Percentiles rank a stretch among this genome's conserved stretches.
These are phyloP conservation scores for Kluyveromyces sp. DNA, from an alignment of 1,139 yeast species.

Conservation along the genomic window DNA sequence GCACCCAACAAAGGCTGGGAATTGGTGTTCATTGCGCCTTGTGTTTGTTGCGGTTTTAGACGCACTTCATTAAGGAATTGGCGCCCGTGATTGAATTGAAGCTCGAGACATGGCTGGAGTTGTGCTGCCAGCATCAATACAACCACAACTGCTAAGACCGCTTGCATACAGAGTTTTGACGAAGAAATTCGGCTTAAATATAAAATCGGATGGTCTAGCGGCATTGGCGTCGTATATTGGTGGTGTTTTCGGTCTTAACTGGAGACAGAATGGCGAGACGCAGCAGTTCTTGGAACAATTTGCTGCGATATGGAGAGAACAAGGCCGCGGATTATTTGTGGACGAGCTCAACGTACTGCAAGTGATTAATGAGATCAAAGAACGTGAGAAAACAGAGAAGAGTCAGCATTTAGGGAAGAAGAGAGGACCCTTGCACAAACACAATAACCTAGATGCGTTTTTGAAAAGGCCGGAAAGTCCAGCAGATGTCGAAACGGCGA, in stretches of 20 bases:
- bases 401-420: conserved; percentile 4
- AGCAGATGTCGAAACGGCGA: neutral
- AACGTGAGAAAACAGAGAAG: conserved; percentile 20
- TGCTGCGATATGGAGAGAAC: conserved; percentile 79
- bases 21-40: too few relatives aligned
- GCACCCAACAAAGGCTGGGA: neutral
- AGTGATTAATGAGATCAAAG: conserved; percentile 52
- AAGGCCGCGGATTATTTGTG: conserved; percentile 77
- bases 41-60: too few relatives aligned
- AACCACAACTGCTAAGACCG: conserved; percentile 80
- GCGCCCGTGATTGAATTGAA: neutral
- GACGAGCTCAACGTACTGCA: conserved; percentile 65
- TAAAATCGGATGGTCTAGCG: conserved; percentile 77
- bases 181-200: conserved; percentile 85
- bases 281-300: conserved; percentile 69
- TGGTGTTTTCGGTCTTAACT: conserved; percentile 69
- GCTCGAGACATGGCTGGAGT: conserved; percentile 15
- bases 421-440: neutral
- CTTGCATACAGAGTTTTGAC: conserved; percentile 84
- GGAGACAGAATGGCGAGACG: conserved; percentile 63
- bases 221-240: conserved; percentile 71
- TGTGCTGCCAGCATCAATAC: conserved; percentile 64
- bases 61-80: neutral
- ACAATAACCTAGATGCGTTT: conserved; percentile 8
- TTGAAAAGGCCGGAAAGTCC: conserved; percentile 1